These are phyloP conservation scores for Hawksworthiomyces lignivorus DNA, from an alignment of 2,329 filamentous ascomycete species.

Conservation along the genomic window DNA sequence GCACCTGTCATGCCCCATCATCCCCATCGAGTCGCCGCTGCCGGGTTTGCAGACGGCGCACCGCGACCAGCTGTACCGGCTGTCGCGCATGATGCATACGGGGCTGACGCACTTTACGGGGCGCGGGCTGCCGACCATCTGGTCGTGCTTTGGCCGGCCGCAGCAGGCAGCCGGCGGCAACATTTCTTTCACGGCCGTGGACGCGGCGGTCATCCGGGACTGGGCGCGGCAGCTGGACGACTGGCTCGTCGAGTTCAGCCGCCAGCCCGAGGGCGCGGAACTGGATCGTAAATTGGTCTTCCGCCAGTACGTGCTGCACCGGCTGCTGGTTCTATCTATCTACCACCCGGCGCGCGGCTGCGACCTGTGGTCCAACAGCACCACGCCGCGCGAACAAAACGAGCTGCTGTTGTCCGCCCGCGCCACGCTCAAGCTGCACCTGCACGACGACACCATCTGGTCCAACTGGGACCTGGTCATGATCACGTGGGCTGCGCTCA, in stretches of 20 bases:
- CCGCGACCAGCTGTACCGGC: conserved; percentile 14
- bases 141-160: conserved; percentile 9
- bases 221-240: conserved; percentile 15
- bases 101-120: conserved; percentile 14
- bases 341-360: conserved; percentile 15
- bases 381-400: conserved; percentile 13
- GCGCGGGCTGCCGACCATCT: conserved; percentile 15
- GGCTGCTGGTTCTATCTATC: conserved; percentile 12
- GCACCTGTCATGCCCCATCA: conserved; percentile 12
- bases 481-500: conserved; percentile 15
- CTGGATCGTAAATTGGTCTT: conserved; percentile 11
- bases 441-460: conserved; percentile 14
- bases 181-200: conserved; percentile 8
- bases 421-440: conserved; percentile 13
- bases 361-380: conserved; percentile 11
- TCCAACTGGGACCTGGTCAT: conserved; percentile 16
- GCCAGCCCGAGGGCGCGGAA: too few relatives aligned
- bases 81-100: conserved; percentile 15
- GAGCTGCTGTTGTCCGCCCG: conserved; percentile 13
- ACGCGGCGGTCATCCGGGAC: conserved; percentile 14
- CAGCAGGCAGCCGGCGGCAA: background rate
- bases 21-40: conserved; percentile 12
- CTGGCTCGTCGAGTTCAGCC: conserved; percentile 13
- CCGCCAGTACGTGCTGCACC: conserved; percentile 15
- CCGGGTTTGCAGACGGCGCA: conserved; percentile 6